Base-by-base conservation (phyloP, 1,139 yeast genomes). In the Sugiyamaella neomexicana region DNA sequence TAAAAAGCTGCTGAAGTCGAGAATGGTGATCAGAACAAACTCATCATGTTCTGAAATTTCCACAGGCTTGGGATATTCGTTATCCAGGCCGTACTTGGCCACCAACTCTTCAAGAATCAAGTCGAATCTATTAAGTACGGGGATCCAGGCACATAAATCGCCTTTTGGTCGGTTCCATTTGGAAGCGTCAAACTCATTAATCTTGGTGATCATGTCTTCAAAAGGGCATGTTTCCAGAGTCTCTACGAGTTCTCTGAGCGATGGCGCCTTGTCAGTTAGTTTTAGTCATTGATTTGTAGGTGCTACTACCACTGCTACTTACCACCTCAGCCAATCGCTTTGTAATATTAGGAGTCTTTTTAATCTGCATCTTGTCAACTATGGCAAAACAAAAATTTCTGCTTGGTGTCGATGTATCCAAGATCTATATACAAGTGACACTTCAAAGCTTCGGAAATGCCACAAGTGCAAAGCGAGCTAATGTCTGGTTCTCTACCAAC, bases 91-190 rank as follows among this genome's bases (percentile, higher is more conserved):
- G 64, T 89, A 86, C 59, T 80, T 80, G 12, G 70, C 69, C 25
- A 86, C 79, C 40, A 78, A 71, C 3, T 63, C 62, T 53, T 83
- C 87, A 55, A 89, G 73, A 16, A 88, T 77, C 12, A 75, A 78
- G 66, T 90, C 97, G 63, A 90, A 82, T 61, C 85, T 76, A 68
- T 90, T 86, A 61, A 91, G 74, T 1, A 89, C 81, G 0, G 85
- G 79, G 17, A 88, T 79, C 95, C 96, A 91, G 58, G 84, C 85
- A 60, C 80, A 79, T 45, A 91, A 70, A 61, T 88, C 91, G 29
- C 89, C 90, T 56, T 83, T 76, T 2, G 91, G 86, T 45, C 85
- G 75, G 58, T 81, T 80, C 91, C 93, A 85, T 34, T 57, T 38
- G 50, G 54, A 57, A 7, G 56, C 32, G 12, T 72, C 61, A 57